Base-by-base conservation (phyloP, 768 basidiomycete species). In the Rhizopogon vulgaris region DNA sequence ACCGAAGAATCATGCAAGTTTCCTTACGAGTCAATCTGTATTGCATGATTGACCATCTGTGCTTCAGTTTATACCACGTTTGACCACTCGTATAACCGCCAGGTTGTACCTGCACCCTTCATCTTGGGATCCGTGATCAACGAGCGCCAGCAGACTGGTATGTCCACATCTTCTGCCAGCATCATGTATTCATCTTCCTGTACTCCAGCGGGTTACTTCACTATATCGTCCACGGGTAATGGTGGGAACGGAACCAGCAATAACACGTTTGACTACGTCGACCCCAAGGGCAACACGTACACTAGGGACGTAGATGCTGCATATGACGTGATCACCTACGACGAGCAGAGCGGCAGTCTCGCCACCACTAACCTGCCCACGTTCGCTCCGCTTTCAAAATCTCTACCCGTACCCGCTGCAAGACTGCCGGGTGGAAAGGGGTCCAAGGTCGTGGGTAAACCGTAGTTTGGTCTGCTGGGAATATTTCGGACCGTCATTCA, bases 21-120 rank as follows among this genome's bases (percentile, higher is more conserved):
- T 27, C 6, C 12, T 14, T 28, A 12, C 15, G 12, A 22, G 37
- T 34, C 14, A 11, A 24, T 11, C 12, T 51, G 28, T 18, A 7
- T 22, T 17, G 3, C 18, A 55, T 48, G 11, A 9, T 52, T 57
- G 39, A 58, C 25, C 9, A 25, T 12, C 22, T 37, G 8, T 3
- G n/a, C 9, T 51, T 4, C 46, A 87, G 84, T 78, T 60, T 71
- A 72, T 46, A 68, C 75, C 9, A 58, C 62, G 3, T 76, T 90
- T 52, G 84, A 90, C 58, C 87, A 88, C 59, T 83, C 82, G 0
- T 90, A 87, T 60, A 65, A 79, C 46, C 80, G 87, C 22, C 68
- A 71, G 22, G 65, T 83, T 37, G 60, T 76, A 12, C 85, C 86
- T 1, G 72, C 74, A 38, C 82, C 85, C 2, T 78, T 84, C 55